Evolutionary conservation across 2,329 filamentous ascomycete genomes (phyloP).

Genomic region (Claviceps paspali): DNA sequence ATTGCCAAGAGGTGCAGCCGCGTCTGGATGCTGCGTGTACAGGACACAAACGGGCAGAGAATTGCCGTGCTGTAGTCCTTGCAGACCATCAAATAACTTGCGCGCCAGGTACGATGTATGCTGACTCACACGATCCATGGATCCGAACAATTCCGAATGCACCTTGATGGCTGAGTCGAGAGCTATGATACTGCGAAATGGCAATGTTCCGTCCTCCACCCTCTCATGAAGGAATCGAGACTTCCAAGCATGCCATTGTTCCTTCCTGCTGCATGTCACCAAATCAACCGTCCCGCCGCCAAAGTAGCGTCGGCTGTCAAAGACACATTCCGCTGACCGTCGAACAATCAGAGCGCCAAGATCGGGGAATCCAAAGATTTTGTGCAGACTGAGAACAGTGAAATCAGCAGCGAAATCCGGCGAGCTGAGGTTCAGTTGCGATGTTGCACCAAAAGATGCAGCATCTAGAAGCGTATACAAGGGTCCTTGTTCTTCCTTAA

Average conservation of each 20-base stretch:
- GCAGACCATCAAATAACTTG: constrained; percentile 43
- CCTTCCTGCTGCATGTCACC: constrained; percentile 55
- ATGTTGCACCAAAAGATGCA: constrained; percentile 65
- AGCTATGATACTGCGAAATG: constrained; percentile 80
- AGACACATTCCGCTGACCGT: constrained; percentile 48
- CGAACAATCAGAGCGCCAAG: constrained; percentile 73
- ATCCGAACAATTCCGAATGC: constrained; percentile 54
- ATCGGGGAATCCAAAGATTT: constrained; percentile 95
- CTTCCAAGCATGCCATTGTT: constrained; percentile 74
- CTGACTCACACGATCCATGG: constrained; percentile 50
- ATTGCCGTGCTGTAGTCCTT: constrained; percentile 52
- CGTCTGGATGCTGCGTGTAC: constrained; percentile 31
- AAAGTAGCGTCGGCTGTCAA: constrained; percentile 64
- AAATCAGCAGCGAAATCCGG: constrained; percentile 59
- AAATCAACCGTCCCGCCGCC: constrained; percentile 90
- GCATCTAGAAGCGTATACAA: constrained; percentile 68
- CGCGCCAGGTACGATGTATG: constrained; percentile 55
- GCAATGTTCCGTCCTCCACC: constrained; percentile 81
- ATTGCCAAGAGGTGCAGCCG: constrained; percentile 23
- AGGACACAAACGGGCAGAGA: constrained; percentile 48
- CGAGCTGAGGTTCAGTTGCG: constrained; percentile 55
- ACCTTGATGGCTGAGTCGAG: constrained; percentile 57
- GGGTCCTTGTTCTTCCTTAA: constrained; percentile 9
- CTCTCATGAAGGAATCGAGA: constrained; percentile 56
- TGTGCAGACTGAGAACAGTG: constrained; percentile 77